Evolutionary conservation across 345 rosid genomes (phyloP).

Genomic region (Erucastrum elatum): DNA sequence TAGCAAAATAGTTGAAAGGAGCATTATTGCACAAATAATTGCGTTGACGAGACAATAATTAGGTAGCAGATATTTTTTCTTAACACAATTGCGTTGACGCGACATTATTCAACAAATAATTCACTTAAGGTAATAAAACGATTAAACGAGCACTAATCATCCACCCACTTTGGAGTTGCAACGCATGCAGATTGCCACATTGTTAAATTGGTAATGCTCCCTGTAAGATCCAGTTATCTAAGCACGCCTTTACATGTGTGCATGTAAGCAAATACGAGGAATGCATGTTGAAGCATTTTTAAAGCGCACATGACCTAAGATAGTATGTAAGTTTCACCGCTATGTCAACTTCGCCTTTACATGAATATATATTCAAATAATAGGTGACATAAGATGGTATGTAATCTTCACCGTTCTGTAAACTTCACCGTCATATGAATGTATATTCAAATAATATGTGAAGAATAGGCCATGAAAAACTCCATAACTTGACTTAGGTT

Average conservation of each 20-base stretch:
- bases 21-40: too few relatives aligned
- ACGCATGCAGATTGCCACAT: constrained; percentile 29
- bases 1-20: too few relatives aligned
- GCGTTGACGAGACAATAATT: too few relatives aligned
- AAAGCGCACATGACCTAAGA: constrained; percentile 17
- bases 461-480: too few relatives aligned
- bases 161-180: background rate
- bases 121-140: too few relatives aligned
- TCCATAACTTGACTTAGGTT: too few relatives aligned
- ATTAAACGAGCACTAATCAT: constrained; percentile 8
- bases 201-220: background rate
- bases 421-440: too few relatives aligned
- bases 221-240: background rate
- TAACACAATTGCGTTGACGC: background rate
- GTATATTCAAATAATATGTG: too few relatives aligned
- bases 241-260: constrained; percentile 2
- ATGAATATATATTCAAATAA: background rate
- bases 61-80: too few relatives aligned
- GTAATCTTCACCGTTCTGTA: background rate
- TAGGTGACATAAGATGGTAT: constrained; percentile 6
- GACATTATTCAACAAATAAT: background rate
- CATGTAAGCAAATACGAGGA: constrained; percentile 16
- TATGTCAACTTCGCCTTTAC: too few relatives aligned
- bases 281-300: background rate
- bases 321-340: background rate